Evolutionary conservation across 805 yeast species (phyloP), one percentile per base, ranked within the genome.

Genomic region (Blastobotrys terrestris): DNA sequence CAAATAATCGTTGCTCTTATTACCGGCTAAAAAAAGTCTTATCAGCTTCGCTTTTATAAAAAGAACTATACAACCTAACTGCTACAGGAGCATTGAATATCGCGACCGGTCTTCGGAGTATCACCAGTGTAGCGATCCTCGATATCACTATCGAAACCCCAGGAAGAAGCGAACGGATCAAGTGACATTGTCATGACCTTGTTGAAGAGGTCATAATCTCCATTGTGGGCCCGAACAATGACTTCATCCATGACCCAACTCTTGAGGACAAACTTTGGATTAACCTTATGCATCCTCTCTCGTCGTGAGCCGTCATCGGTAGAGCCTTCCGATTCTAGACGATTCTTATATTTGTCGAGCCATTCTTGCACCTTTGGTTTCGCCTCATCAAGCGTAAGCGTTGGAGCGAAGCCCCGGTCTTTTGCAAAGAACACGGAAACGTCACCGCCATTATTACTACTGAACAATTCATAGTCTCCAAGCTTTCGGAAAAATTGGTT

Each of bases 201-300:
- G 31, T 79, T 63, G 55, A 90, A 71, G 43, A 78, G 70, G 0
- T 73, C 70, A 63, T 81, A 83, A 39, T 77, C 73, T n/a, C 72
- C 72, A 43, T 70, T 68, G 26, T 76, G 71, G 1, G 81, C 86
- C 39, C 76, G 72, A 0, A 78, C 75, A 46, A 87, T 83, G 0
- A 89, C 96, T 55, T 90, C 91, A 51, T 89, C 88, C 51, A 94
- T 72, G 50, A 91, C 83, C 90, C 95, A 88, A 57, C 83, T 86
- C 55, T 92, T 76, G 18, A 96, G 94, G 3, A 86, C 77, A 63
- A 92, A 92, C 39, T 79, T 64, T 2, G 98, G 99, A 62, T 92
- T 94, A 48, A 69, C 72, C 2, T 59, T 50, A 4, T 69, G 63
- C 47, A 89, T 80, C 2, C 72, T 59, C 6, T 53, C 56, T 2